Base-by-base conservation (phyloP, 805 yeast genomes). In the Metschnikowia cerradonensis region DNA sequence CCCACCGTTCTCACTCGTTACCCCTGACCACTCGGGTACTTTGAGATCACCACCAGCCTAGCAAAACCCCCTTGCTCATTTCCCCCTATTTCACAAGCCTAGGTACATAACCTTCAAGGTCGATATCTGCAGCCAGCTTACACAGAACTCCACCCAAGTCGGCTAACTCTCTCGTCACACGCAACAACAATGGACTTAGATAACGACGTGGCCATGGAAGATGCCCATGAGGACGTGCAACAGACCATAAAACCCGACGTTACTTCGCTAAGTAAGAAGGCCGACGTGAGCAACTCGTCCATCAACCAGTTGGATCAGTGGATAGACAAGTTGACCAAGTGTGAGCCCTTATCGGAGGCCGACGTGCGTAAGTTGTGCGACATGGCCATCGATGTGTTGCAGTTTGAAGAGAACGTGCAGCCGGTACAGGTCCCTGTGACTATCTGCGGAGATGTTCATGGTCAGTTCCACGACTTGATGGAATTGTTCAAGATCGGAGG, bases 391-490 rank as follows among this genome's bases (percentile, higher is more conserved):
- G 97, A 91, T 59, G 94, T 90, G 33, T 73, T 91, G 61, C 95
- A 89, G 67, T 85, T 83, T 60, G 97, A 91, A 73, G 91, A 88
- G 60, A 92, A 94, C 66, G 96, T 92, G 46, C 97, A 92, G 72
- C 96, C 96, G 1, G 97, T 92, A 43, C 83, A 82, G 55, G 92
- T 90, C 7, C 99, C 99, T 4, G 98, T 94, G 34, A 92, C 98
- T 17, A 90, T 91, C 57, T 92, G 97, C 75, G 97, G 97, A 59
- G 97, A 90, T 70, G 92, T 90, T 49, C 97, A 90, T 66, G 97
- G 97, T 38, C 97, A 90, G 69, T 91, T 90, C 67, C 97, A 91
- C 67, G 97, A 90, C 73, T 76, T 90, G 67, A 87, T 90, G 84
- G 97, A 90, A 68, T 75, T 90, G 52, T 91, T 90, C 70, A 88